Base-by-base conservation (phyloP, 2,329 filamentous ascomycete species). In the Colletotrichum zoysiae region DNA sequence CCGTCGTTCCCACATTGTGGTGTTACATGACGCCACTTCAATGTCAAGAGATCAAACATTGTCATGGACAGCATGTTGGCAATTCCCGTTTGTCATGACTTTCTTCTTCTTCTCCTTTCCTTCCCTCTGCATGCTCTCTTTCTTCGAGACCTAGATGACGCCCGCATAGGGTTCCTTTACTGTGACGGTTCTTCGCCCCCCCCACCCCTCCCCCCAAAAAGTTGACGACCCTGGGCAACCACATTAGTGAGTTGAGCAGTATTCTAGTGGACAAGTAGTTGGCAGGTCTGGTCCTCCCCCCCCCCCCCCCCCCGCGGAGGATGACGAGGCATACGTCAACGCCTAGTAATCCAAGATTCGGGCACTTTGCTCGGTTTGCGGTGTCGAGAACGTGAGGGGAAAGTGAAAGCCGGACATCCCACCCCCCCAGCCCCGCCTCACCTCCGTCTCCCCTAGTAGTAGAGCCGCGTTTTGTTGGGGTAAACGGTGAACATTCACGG, bases 21-120 rank as follows among this genome's bases (percentile, higher is more conserved):
- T 42, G 69, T 59, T 59, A 56, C n/a, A 72, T 72, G 70, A 72
- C 70, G 70, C 70, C 70, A 72, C 65, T 16, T 48, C 23, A 16
- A 30, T 58, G 11, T n/a, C 16, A 35, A 35, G 46, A 30, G n/a
- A n/a, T 18, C 23, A 30, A 20, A 44, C 6, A 33, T 18, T 26
- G 40, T 18, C 14, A 33, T 3, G 40, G 59, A 50, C 12, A 23
- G 20, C 30, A 5, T 26, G 16, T 51, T 38, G 20, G 9, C 12
- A 50, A 50, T 50, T 48, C 42, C 26, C 18, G 59, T 55, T 33
- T 44, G 35, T n/a, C 50, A 64, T 44, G 20, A 12, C 59, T 50
- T 42, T 40, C 9, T 9, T 50, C 26, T 40, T 35, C 2, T 5
- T 9, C 8, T 9, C 8, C 35, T 2, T 9, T 11, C 35, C 35